Evolutionary conservation across 1,139 yeast species (phyloP), one percentile per base, ranked within the genome.

Genomic region (Debaryomyces robertsiae): DNA sequence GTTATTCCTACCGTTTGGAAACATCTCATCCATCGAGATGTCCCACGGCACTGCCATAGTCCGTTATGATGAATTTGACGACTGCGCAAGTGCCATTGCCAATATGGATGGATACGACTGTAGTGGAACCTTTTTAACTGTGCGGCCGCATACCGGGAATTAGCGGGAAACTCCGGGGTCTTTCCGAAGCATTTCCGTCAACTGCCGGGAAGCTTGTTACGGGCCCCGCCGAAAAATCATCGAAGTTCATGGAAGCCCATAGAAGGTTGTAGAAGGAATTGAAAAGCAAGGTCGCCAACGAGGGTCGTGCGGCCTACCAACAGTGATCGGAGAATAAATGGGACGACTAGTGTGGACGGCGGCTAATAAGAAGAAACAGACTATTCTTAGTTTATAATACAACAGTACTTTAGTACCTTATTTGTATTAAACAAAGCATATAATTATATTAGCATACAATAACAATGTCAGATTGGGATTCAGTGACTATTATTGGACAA

Each of bases 401-500:
- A 7, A 9, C n/a, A 28, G 11, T 13, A 28, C 30, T 9, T 28
- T 28, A 27, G 15, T 6, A 15, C n/a, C 6, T 22, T 30, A 30
- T 2, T 10, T 22, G 9, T 32, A 22, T 22, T 23, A 32, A n/a
- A 22, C n/a, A 24, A 14, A n/a, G 7, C n/a, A 9, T 9, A 22
- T 10, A 19, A 11, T 11, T 15, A 29, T n/a, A n/a, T n/a, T n/a
- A n/a, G n/a, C n/a, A n/a, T n/a, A n/a, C 15, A 22, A 7, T 15
- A 17, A 38, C 23, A 35, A 71, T 71, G 75, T 72, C 77, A 44
- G 96, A 89, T 64, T 91, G 98, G 98, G 96, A 91, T 68, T 63
- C 81, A 48, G 91, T 83, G 60, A 89, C 96, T 39, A 69, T 85
- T 49, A 87, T 93, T 55, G 98, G 98, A 46, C 81, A 81, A 56